Evolutionary conservation across 2,329 filamentous ascomycete species (phyloP).

Genomic region (Cytospora chrysosperma): DNA sequence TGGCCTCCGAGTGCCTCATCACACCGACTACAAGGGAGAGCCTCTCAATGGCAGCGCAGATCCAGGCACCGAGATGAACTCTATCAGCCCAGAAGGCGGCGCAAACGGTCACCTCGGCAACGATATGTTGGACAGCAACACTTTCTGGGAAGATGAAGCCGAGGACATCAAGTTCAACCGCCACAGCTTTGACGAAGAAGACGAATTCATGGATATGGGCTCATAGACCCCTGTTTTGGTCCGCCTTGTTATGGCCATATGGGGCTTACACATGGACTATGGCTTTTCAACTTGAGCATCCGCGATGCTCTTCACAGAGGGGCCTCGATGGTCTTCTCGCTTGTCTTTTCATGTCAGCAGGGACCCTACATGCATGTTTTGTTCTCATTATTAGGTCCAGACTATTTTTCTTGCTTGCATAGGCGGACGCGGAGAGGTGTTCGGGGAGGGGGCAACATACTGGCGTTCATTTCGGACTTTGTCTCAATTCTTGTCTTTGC

Average conservation of each 20-base stretch:
- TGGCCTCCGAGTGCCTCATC: slow-evolving; percentile 85
- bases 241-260: background rate
- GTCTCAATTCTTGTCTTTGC: background rate
- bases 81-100: slow-evolving; percentile 49
- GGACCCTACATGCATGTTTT: background rate
- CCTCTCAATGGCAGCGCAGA: slow-evolving; percentile 53
- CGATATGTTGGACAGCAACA: slow-evolving; percentile 23
- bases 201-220: slow-evolving; percentile 82
- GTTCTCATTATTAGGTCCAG: background rate
- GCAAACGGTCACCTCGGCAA: slow-evolving; percentile 21
- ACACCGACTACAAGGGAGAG: slow-evolving; percentile 89
- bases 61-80: slow-evolving; percentile 40
- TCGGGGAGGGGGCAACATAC: slow-evolving; percentile 31
- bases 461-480: slow-evolving; percentile 16
- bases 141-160: slow-evolving; percentile 30
- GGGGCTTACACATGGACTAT: background rate
- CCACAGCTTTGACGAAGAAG: slow-evolving; percentile 61
- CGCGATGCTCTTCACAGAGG: background rate
- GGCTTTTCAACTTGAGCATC: background rate
- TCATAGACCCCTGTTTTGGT: slow-evolving; percentile 28
- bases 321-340: background rate
- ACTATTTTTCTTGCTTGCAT: slow-evolving; percentile 21
- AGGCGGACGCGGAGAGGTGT: slow-evolving; percentile 26
- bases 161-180: slow-evolving; percentile 71
- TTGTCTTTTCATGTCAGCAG: background rate